phyloP scores from a whole-genome alignment of 2,329 filamentous ascomycete genomes.

The Samsoniella hepiali region DNA sequence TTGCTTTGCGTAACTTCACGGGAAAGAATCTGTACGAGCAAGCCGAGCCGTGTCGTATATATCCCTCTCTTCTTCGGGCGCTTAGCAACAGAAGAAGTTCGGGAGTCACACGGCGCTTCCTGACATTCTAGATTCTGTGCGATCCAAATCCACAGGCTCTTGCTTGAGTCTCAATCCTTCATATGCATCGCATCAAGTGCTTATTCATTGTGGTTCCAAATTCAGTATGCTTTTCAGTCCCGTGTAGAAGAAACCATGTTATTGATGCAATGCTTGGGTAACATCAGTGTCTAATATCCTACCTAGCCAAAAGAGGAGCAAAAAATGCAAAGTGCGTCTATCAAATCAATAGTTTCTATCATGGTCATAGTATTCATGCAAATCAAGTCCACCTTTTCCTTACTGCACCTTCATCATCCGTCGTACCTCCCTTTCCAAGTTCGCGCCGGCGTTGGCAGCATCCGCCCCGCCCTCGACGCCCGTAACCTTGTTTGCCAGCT shows the following conservation, averaged over 20 bases:
- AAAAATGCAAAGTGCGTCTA: not conserved
- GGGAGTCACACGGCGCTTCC: no score
- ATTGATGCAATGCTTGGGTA: not conserved
- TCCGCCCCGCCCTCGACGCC: slow-evolving; percentile 34
- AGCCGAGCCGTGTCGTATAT: no score
- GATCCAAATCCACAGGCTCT: no score
- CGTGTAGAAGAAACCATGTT: not conserved
- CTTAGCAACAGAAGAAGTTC: no score
- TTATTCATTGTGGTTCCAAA: not conserved
- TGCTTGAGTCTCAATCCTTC: no score
- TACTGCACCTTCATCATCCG: slow-evolving; percentile 40
- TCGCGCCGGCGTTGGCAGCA: slow-evolving; percentile 29
- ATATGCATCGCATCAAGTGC: no score
- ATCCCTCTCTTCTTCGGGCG: no score
- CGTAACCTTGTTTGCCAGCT: slow-evolving; percentile 67
- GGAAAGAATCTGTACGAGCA: no score
- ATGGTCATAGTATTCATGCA: slow-evolving; percentile 4
- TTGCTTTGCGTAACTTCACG: no score
- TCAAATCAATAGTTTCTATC: not conserved
- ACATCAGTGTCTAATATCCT: not conserved
- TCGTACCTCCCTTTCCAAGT: slow-evolving; percentile 43
- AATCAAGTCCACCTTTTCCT: not conserved
- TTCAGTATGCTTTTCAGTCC: not conserved
- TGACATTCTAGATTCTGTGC: no score
- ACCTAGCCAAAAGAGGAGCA: not conserved